Conservation (phyloP, 331 rosid species). For the Saraca asoca region DNA sequence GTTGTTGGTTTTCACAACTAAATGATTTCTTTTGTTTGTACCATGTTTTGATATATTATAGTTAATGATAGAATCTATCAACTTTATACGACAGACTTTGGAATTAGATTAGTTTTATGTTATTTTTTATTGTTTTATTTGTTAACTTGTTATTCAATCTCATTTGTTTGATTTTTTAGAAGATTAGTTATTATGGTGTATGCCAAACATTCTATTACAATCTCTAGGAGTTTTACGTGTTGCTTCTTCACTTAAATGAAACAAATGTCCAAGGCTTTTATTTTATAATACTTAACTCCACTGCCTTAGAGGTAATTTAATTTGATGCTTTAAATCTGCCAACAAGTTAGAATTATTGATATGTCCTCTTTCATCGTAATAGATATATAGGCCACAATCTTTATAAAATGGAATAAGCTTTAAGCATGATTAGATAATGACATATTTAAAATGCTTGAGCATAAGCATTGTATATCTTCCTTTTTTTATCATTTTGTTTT, state of each 20-base stretch:
- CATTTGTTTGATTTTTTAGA: neutral
- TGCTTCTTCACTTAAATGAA: neutral
- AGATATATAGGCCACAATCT: no score
- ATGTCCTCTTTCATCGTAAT: no score
- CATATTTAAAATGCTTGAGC: no score
- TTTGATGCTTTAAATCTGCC: no score
- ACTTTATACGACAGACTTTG: neutral
- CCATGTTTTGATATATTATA: neutral
- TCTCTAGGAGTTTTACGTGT: neutral
- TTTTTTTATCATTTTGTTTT: no score
- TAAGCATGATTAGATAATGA: neutral
- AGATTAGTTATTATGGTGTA: neutral
- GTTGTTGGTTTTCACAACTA: no score
- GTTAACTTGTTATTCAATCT: neutral
- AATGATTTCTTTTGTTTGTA: neutral
- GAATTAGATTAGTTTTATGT: neutral
- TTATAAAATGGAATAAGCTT: neutral
- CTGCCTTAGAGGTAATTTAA: no score
- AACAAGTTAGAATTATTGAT: no score
- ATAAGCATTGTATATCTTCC: no score
- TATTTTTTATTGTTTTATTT: neutral
- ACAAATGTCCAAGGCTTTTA: neutral
- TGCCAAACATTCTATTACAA: neutral
- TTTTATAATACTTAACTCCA: no score
- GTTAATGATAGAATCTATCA: neutral